phyloP scores from a whole-genome alignment of 176 grass and related monocot genomes.

The Ensete ventricosum region DNA sequence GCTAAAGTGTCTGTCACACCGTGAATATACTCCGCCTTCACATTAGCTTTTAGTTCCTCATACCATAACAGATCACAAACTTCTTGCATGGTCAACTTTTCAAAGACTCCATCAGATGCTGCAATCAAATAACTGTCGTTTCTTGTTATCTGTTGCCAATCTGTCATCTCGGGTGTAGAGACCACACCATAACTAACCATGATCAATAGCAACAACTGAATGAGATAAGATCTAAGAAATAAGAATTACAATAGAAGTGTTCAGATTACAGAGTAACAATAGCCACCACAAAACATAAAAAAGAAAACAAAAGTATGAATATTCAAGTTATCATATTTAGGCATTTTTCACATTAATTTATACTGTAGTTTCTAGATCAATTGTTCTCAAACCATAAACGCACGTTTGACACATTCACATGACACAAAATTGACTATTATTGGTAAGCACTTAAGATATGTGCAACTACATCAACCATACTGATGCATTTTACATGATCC shows the following conservation, averaged over 20 bases:
- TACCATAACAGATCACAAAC: constrained; percentile 70
- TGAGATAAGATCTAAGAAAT: constrained; percentile 18
- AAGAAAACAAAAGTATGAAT: background rate
- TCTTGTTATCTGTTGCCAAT: constrained; percentile 55
- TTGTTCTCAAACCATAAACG: background rate
- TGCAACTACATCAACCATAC: background rate
- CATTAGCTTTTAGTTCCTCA: constrained; percentile 36
- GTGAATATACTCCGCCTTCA: constrained; percentile 21
- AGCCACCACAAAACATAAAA: background rate
- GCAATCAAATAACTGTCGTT: constrained; percentile 85
- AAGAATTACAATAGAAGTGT: constrained; percentile 14
- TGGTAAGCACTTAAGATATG: background rate
- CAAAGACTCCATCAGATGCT: constrained; percentile 77
- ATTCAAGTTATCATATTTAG: background rate
- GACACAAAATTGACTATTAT: background rate
- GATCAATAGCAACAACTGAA: constrained; percentile 19
- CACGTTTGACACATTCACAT: background rate
- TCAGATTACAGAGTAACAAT: background rate
- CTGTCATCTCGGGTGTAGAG: constrained; percentile 77
- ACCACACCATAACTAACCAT: constrained; percentile 70
- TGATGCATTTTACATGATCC: background rate
- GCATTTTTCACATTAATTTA: background rate
- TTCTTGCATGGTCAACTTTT: constrained; percentile 85
- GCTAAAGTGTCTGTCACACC: constrained; percentile 51
- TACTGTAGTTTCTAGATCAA: background rate